Evolutionary conservation across 495 filamentous ascomycete genomes (phyloP), one percentile per base, ranked within the genome.

Genomic region (Tuber aestivum): DNA sequence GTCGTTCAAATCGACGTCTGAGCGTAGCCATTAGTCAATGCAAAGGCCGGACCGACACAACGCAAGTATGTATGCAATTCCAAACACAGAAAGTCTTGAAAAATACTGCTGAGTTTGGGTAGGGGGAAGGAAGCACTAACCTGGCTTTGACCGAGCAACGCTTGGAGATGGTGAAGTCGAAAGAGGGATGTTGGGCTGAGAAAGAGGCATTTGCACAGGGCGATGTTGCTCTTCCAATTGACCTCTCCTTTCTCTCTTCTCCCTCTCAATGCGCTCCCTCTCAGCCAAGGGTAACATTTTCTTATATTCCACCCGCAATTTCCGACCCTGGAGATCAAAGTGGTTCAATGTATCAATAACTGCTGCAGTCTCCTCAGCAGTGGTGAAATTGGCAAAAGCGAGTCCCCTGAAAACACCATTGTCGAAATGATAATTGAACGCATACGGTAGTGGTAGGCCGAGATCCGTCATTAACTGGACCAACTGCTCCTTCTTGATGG

Each of bases 351-450:
- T 85, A 37, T 95, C 90, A 80, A 99, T 99, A 45, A 98, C 95
- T 41, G 89, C 87, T 20, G 91, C 92, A 0, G 95, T 99, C 82
- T 99, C 95, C 75, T 97, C 91, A 2, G 95, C 89, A 27, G 93
- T 97, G 18, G 95, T 97, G 84, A 99, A 99, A 85, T 99, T 99
- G 84, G 95, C 95, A 84, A 99, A 99, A 16, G 95, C 95, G 70
- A 99, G 87, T 32, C 95, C 95, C 75, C 95, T 89, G 86, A 99
- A 99, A 32, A 99, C 95, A 35, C 95, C 95, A 82, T 97, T 96
- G 83, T 99, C 95, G 83, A 99, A 99, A 84, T 99, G 95, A 80
- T 99, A 99, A 85, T 99, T 99, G 88, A 99, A 99, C 7, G 95
- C 95, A 83, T 99, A 99, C 0, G 95, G 95, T 56, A 97, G 89